Conservation (phyloP, 768 basidiomycete species). For the Tricholoma sp. region DNA sequence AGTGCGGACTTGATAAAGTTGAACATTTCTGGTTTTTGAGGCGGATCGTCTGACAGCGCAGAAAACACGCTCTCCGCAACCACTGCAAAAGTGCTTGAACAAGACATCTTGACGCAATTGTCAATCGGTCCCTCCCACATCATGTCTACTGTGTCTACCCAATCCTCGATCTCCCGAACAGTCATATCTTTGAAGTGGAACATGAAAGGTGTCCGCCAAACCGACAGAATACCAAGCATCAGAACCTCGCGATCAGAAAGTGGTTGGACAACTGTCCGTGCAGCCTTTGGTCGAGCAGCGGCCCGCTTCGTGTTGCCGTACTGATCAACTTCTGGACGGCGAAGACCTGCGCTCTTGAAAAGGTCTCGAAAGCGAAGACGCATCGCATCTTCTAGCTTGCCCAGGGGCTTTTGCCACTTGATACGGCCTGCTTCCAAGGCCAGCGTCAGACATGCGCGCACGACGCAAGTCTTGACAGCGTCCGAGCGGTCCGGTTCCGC, state of each 20-base stretch:
- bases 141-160: slow-evolving; percentile 42
- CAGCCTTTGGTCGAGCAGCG: slow-evolving; percentile 55
- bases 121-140: slow-evolving; percentile 64
- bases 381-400: slow-evolving; percentile 39
- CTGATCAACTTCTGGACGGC: slow-evolving; percentile 58
- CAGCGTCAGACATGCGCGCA: slow-evolving; percentile 69
- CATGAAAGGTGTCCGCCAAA: slow-evolving; percentile 56
- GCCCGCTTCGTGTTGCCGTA: slow-evolving; percentile 50
- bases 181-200: slow-evolving; percentile 50
- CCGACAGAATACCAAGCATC: slow-evolving; percentile 58
- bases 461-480: slow-evolving; percentile 71
- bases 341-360: slow-evolving; percentile 47
- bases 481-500: slow-evolving; percentile 76
- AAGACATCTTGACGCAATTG: slow-evolving; percentile 58
- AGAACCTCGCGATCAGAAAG: slow-evolving; percentile 68
- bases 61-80: slow-evolving; percentile 40
- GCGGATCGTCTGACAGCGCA: slow-evolving; percentile 33
- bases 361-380: slow-evolving; percentile 49
- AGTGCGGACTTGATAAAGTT: slow-evolving; percentile 41
- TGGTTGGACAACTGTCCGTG: slow-evolving; percentile 48
- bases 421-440: slow-evolving; percentile 55
- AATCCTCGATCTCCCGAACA: slow-evolving; percentile 36
- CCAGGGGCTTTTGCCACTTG: slow-evolving; percentile 51
- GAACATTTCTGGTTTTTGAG: slow-evolving; percentile 31
- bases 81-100: slow-evolving; percentile 44